phyloP scores from a whole-genome alignment of 768 basidiomycete genomes.

The Glaciozyma antarctica region DNA sequence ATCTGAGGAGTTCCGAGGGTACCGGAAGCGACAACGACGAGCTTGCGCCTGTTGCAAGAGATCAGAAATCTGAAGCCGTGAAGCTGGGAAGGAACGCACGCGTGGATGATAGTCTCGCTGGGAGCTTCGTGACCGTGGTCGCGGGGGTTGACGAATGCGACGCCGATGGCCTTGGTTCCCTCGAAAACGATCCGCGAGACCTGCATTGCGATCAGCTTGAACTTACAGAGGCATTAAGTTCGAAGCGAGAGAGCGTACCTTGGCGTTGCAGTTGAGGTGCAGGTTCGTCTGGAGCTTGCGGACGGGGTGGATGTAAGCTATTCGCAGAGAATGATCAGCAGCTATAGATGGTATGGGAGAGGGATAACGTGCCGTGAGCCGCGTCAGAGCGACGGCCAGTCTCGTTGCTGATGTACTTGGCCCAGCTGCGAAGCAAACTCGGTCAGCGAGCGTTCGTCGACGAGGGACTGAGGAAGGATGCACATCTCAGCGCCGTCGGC shows the following conservation, averaged over 20 bases:
- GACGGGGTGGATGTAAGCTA: conserved; percentile 62
- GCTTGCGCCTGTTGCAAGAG: conserved; percentile 50
- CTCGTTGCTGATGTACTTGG: conserved; percentile 65
- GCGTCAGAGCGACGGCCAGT: conserved; percentile 64
- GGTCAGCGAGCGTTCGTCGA: background rate
- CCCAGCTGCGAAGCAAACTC: conserved; percentile 44
- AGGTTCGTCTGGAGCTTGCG: conserved; percentile 61
- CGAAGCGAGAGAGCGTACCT: conserved; percentile 23
- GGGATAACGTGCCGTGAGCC: conserved; percentile 44
- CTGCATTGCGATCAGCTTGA: too few species aligned
- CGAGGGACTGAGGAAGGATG: background rate
- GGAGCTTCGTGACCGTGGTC: conserved; percentile 50
- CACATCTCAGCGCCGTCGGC: conserved; percentile 54
- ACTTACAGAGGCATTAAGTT: too few species aligned
- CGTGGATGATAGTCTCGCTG: conserved; percentile 48
- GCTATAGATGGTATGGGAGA: background rate
- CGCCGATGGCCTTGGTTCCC: conserved; percentile 60
- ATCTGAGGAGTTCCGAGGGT: conserved; percentile 65
- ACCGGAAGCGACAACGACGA: conserved; percentile 56
- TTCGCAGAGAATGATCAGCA: background rate
- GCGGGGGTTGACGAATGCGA: conserved; percentile 57
- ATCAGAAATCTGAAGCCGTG: background rate
- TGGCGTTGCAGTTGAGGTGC: conserved; percentile 56
- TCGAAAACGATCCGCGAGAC: conserved; percentile 64
- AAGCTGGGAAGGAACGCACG: conserved; percentile 28